These are phyloP conservation scores for Musa schizocarpa DNA, from an alignment of 176 grass and related monocot species.

Conservation along the genomic window DNA sequence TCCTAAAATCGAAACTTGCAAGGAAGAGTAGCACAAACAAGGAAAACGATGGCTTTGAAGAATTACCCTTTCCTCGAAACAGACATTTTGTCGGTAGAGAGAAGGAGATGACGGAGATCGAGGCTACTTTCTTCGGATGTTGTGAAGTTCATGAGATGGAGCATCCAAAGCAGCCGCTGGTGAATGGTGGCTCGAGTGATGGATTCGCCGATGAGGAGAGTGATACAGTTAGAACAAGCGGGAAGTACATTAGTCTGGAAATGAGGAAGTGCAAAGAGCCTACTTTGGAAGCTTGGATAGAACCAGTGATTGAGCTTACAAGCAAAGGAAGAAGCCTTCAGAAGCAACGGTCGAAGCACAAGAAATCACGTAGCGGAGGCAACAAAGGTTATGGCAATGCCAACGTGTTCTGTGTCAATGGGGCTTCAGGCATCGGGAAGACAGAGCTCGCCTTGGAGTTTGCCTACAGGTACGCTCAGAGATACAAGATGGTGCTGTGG, in stretches of 20 bases:
- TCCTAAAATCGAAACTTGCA: conserved; percentile 73
- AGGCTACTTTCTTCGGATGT: conserved; percentile 67
- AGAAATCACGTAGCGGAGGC: conserved; percentile 56
- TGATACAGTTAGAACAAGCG: conserved; percentile 54
- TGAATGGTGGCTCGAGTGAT: conserved; percentile 62
- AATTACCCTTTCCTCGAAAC: conserved; percentile 65
- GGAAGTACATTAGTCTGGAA: conserved; percentile 70
- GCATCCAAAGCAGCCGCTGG: conserved; percentile 33
- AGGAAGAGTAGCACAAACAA: conserved; percentile 65
- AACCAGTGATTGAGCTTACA: conserved; percentile 70
- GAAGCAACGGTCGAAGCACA: conserved; percentile 70
- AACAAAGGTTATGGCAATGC: conserved; percentile 42
- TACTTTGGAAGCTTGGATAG: conserved; percentile 90
- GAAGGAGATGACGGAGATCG: conserved; percentile 85
- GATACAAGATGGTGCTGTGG: conserved; percentile 97
- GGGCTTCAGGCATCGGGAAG: conserved; percentile 71
- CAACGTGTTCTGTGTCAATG: conserved; percentile 58
- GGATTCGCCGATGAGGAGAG: conserved; percentile 88
- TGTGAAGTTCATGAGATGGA: conserved; percentile 67
- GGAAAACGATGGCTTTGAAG: conserved; percentile 45
- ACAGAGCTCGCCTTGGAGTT: conserved; percentile 81
- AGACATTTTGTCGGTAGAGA: conserved; percentile 86
- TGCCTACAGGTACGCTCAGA: conserved; percentile 62
- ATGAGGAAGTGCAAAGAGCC: conserved; percentile 96
- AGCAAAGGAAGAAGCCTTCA: conserved; percentile 66